Evolutionary conservation across 768 basidiomycete species (phyloP), one percentile per base, ranked within the genome.

Genomic region (Rhodosporidiobolus sp.): DNA sequence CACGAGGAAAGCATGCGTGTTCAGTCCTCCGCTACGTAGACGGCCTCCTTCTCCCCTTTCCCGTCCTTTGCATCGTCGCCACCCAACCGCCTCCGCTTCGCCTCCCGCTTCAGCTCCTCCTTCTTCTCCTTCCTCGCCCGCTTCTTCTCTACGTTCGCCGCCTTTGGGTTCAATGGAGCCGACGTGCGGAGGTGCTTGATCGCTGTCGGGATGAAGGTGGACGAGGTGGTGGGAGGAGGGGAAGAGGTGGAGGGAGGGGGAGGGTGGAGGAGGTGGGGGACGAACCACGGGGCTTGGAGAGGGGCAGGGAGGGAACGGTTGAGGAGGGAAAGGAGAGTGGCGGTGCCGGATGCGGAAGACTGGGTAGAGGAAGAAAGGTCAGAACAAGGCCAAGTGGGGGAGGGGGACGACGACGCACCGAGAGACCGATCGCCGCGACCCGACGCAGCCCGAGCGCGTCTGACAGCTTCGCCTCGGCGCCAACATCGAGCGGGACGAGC

Each of bases 161-260:
- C 84, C 78, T 85, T 89, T 86, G 91, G 89, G 77, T 93, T 89
- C 77, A 86, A 88, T 3, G 92, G 92, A 7, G 88, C 86, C 38
- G 88, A 87, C 4, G 92, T 94, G 26, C 85, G 85, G 30, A 92
- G 79, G 74, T 92, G 90, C 78, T 93, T 94, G 75, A 92, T 84
- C 78, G 91, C 89, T 0, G 91, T 91, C 4, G 89, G 87, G 53
- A 89, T 81, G 34, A 88, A 73, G 61, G 20, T 55, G 7, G 20
- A 46, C n/a, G 49, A 24, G n/a, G 65, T 61, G 64, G n/a, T 28
- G 69, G 67, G 24, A 70, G 77, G 50, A 66, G 69, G 38, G 45
- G 81, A 76, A n/a, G 7, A 83, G 80, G 54, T 43, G 34, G 32
- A 32, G 45, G 35, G 32, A 0, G 64, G 35, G 3, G 48, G 54